Evolutionary conservation across 2,329 filamentous ascomycete species (phyloP), one percentile per base, ranked within the genome.

Genomic region (Aspergillus ruber): DNA sequence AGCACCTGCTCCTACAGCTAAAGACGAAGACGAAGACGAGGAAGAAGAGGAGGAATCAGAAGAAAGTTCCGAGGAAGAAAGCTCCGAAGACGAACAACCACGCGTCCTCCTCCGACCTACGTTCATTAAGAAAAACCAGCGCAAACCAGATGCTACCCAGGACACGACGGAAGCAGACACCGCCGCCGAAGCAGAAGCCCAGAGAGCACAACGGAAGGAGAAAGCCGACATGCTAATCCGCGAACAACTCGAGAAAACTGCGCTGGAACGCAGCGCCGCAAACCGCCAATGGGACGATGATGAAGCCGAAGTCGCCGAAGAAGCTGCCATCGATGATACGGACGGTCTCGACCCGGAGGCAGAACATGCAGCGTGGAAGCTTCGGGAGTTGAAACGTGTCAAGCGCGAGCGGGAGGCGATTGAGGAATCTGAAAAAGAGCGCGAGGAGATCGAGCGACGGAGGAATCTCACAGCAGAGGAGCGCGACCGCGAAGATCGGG

Each of bases 341-440:
- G 93, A 98, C 65, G 88, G 83, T 32, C 60, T 90, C 3, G 90
- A 97, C 65, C 87, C 88, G 0, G 90, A 86, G 53, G 90, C 88
- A 6, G 93, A 98, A 68, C 81, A 85, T 53, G 90, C 90, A 6
- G 90, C 90, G 0, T 98, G 93, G 91, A 93, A 91, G 64, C 77
- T 98, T 43, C 84, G 93, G 43, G 93, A 98, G 71, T 77, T 98
- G 38, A 85, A 85, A 67, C 85, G 93, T 7, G 82, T 97, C 56
- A 90, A 91, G 71, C 83, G 93, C 44, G 87, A 93, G 58, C 83
- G 93, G 21, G 84, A 90, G 58, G 83, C 83, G 2, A 90, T 98
- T 58, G 89, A 95, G 65, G 80, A 79, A 54, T 82, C 83, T 29
- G 93, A 98, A 73, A 82, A 81, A 53, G 90, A 96, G 70, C 79